Evolutionary conservation across 495 filamentous ascomycete species (phyloP), one percentile per base, ranked within the genome.

Genomic region (Trichocladium antarcticum): DNA sequence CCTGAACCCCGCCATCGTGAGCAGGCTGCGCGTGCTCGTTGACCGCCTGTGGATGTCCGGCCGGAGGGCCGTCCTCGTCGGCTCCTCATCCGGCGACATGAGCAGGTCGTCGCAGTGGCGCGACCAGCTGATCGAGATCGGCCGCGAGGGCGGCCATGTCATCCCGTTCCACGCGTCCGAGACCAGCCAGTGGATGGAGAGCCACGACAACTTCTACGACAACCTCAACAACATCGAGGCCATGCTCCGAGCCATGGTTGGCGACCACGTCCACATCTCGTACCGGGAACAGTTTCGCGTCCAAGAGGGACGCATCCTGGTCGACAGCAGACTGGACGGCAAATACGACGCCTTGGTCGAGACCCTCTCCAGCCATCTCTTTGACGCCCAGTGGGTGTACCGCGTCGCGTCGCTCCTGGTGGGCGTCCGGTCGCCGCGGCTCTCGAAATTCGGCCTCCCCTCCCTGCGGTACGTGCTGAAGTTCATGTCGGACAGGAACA

Each of bases 51-150:
- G 89, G 68, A 71, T 68, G 35, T 70, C 74, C 28, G 88, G 88
- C 10, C 76, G 82, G 50, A 76, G 72, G 34, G 74, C 93, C 6
- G 67, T 92, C 41, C 64, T 95, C n/a, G 67, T 98, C 22, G 92
- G 89, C 0, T 74, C 78, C 14, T 76, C 78, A 5, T 67, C 70
- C 11, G 68, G 62, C 40, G 61, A 64, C 12, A 47, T 59, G 14
- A 56, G 64, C 11, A 59, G 53, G 24, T 60, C 61, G 10, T 43
- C 57, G 5, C 60, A 58, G 29, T 50, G 60, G 49, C 63, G 64
- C 35, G 47, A 66, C 2, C 61, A 57, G 28, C 49, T 60, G 10
- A 15, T 65, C 19, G 64, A 65, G 14, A 41, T 75, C 35, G 59
- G 57, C 44, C 46, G 51, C 6, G 56, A 65, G 17, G 62, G 59